Conservation (phyloP, 257 asterid genomes). For the Thymus quinquecostatus region DNA sequence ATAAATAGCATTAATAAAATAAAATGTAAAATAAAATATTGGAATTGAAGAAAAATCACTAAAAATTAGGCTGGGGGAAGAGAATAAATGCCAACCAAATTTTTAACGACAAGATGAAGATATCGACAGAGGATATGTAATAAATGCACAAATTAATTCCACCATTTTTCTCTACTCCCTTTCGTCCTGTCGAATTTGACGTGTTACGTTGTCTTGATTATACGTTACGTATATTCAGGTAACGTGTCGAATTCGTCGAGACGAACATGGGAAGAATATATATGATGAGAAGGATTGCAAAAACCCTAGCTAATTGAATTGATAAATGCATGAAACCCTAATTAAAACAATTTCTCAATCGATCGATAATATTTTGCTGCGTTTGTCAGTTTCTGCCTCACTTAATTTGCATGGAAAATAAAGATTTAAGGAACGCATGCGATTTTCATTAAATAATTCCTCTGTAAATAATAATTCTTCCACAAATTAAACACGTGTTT, state of each 20-base stretch:
- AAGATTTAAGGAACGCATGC: constrained; percentile 17
- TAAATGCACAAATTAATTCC: constrained; percentile 1
- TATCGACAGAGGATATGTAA: constrained; percentile 39
- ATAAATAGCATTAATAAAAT: neutral
- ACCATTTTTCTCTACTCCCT: neutral
- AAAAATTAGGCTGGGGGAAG: constrained; percentile 3
- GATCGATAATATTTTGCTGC: neutral
- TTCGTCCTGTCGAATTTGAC: no score
- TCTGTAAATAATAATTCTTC: neutral
- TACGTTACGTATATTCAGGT: no score
- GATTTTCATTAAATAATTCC: neutral
- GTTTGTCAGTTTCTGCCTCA: constrained; percentile 26
- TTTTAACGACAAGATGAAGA: constrained; percentile 47
- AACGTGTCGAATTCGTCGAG: no score
- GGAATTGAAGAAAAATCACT: neutral
- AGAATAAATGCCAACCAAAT: constrained; percentile 37
- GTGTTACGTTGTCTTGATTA: no score
- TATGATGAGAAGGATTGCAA: neutral
- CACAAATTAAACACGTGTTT: neutral
- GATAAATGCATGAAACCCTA: no score
- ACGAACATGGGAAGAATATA: no score
- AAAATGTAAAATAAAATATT: neutral
- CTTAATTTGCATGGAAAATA: constrained; percentile 22
- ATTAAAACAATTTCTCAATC: neutral
- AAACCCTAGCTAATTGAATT: neutral